Percentiles rank a stretch among this genome's conserved stretches.
These are phyloP conservation scores for Thelonectria rubi DNA, from an alignment of 2,329 filamentous ascomycete genomes.

Conservation along the genomic window DNA sequence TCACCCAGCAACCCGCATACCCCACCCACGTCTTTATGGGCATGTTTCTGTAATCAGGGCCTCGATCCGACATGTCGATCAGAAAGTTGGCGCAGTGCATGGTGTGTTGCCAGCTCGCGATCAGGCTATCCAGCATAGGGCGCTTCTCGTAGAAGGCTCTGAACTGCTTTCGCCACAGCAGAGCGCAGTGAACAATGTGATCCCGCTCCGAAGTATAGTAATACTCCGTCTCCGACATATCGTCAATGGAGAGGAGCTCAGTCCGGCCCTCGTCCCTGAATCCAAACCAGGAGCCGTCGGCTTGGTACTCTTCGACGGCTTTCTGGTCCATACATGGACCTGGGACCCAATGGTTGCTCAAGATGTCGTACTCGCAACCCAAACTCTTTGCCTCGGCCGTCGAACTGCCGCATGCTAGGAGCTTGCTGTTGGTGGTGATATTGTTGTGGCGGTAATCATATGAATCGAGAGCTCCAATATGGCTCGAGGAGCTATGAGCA, in stretches of 20 bases:
- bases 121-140: not conserved
- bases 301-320: not conserved
- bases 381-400: not conserved
- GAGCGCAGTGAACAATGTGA: not conserved
- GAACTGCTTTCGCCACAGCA: not conserved
- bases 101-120: not conserved
- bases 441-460: not conserved
- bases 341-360: not conserved
- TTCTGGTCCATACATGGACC: not conserved
- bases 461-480: not conserved
- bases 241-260: not conserved
- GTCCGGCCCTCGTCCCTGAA: not conserved
- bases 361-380: not conserved
- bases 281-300: not conserved
- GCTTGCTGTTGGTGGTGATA: not conserved
- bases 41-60: not conserved
- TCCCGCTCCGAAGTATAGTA: not conserved
- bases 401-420: not conserved
- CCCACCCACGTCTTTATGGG: not conserved
- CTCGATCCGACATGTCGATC: not conserved
- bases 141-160: not conserved
- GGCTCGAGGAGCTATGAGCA: not conserved
- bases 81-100: not conserved
- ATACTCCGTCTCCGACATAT: not conserved
- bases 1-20: not conserved